Base-by-base conservation (phyloP, 345 rosid species). In the Populus davidiana region DNA sequence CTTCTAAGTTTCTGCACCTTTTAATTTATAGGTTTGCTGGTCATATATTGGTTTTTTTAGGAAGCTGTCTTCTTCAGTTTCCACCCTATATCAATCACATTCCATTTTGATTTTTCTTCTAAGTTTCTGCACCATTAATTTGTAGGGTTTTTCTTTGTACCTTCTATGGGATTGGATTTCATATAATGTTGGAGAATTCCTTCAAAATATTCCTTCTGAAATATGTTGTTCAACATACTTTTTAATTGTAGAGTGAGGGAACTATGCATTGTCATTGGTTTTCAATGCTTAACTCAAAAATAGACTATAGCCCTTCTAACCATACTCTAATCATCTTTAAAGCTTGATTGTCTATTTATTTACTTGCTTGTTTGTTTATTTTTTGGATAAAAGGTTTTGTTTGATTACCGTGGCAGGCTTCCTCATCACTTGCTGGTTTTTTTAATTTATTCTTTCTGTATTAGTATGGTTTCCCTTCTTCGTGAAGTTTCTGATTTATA, bases 381-480 rank as follows among this genome's bases (percentile, higher is more conserved):
- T 59, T 23, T 10, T 59, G 63, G 6, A 59, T n/a, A 59, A 59
- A 59, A n/a, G 4, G 12, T 59, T 41, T 41, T 69, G 62, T 41
- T 39, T 73, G 44, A 72, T 3, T 38, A 56, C 7, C 16, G 31
- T 33, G 78, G 6, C 18, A 43, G 20, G 44, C 41, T 43, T 61
- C 5, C 63, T n/a, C 33, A 18, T 71, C 50, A 33, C 33, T 17
- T 64, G 35, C 67, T 69, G 75, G 14, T 63, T 18, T 21, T 41
- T 20, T 35, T 49, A 29, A 29, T 65, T 71, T 73, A 8, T 70
- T 74, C 50, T 50, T 73, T 77, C 72, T 70, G 27, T 49, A 62
- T n/a, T 25, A 25, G 13, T 21, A 43, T 36, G 25, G 16, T 70
- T 39, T 66, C 18, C 11, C 11, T 72, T 36, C 29, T 5, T 20